Percentiles rank a stretch among this genome's conserved stretches.
These are phyloP conservation scores for Herpetomonas samuelpessoai DNA, from an alignment of 208 protist species.

Conservation along the genomic window DNA sequence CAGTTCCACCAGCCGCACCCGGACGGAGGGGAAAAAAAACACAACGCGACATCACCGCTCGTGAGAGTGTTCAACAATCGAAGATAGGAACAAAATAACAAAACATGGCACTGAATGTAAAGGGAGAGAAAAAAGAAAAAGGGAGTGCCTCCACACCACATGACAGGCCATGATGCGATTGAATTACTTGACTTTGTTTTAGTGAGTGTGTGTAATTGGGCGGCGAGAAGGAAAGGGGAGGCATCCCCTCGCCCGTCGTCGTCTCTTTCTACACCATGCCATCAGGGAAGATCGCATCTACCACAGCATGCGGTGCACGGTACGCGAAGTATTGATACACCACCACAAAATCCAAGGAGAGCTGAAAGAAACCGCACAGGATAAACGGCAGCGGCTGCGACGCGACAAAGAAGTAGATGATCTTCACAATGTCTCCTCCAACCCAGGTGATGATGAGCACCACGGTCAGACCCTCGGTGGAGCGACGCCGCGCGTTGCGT, in stretches of 20 bases:
- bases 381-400: slow-evolving; percentile 68
- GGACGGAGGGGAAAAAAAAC: no score
- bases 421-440: slow-evolving; percentile 62
- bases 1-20: no score
- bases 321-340: slow-evolving; percentile 60
- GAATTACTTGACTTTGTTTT: no score
- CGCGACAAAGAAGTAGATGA: slow-evolving; percentile 62
- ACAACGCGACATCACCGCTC: no score
- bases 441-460: slow-evolving; percentile 72
- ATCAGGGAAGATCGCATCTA: not conserved
- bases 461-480: slow-evolving; percentile 57
- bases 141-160: no score
- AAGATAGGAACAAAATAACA: no score
- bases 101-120: not conserved
- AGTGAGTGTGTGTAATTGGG: no score
- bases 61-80: no score
- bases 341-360: slow-evolving; percentile 57
- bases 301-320: slow-evolving; percentile 6
- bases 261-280: no score
- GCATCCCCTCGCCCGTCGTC: no score
- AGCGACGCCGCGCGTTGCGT: slow-evolving; percentile 56
- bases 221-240: no score
- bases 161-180: no score
- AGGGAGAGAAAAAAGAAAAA: slow-evolving; percentile 13
- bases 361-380: slow-evolving; percentile 61